Evolutionary conservation across 768 basidiomycete species (phyloP).

Genomic region (Pleurotus tuber-regium): DNA sequence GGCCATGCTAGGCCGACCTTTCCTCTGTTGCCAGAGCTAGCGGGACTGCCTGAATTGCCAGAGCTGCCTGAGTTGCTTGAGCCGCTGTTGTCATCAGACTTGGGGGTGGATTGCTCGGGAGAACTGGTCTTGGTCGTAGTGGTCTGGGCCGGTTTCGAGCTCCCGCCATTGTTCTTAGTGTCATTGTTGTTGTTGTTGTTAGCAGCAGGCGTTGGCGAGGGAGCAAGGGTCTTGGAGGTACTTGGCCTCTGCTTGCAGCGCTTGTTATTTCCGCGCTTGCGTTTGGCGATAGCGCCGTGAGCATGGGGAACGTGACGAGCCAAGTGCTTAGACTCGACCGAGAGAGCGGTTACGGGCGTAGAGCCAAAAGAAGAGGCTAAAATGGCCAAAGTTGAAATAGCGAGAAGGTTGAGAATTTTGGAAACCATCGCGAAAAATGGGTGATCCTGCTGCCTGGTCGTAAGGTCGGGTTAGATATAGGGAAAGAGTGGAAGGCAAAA

Average conservation of each 20-base stretch:
- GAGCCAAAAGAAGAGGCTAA: slow-evolving; percentile 48
- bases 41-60: slow-evolving; percentile 16
- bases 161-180: slow-evolving; percentile 12
- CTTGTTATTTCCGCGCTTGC: slow-evolving; percentile 44
- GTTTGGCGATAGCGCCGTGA: slow-evolving; percentile 48
- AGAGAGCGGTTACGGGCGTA: slow-evolving; percentile 51
- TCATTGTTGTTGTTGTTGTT: background rate
- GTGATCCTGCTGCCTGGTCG: slow-evolving; percentile 15
- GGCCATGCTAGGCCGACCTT: slow-evolving; percentile 74
- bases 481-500: slow-evolving; percentile 11
- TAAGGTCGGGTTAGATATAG: slow-evolving; percentile 20
- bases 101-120: slow-evolving; percentile 51
- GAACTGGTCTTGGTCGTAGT: slow-evolving; percentile 51
- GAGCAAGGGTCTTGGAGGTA: slow-evolving; percentile 13
- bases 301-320: slow-evolving; percentile 43
- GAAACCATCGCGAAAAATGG: slow-evolving; percentile 37
- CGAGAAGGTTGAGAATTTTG: slow-evolving; percentile 56
- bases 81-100: slow-evolving; percentile 40
- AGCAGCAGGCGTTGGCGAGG: slow-evolving; percentile 14
- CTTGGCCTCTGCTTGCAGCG: slow-evolving; percentile 59
- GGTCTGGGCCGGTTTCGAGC: slow-evolving; percentile 23
- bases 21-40: too few relatives aligned
- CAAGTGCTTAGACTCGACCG: slow-evolving; percentile 35
- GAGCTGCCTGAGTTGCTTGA: background rate
- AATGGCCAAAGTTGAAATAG: slow-evolving; percentile 57